Evolutionary conservation across 2,329 filamentous ascomycete genomes (phyloP), one percentile per base, ranked within the genome.

Genomic region (Aureobasidium sp.): DNA sequence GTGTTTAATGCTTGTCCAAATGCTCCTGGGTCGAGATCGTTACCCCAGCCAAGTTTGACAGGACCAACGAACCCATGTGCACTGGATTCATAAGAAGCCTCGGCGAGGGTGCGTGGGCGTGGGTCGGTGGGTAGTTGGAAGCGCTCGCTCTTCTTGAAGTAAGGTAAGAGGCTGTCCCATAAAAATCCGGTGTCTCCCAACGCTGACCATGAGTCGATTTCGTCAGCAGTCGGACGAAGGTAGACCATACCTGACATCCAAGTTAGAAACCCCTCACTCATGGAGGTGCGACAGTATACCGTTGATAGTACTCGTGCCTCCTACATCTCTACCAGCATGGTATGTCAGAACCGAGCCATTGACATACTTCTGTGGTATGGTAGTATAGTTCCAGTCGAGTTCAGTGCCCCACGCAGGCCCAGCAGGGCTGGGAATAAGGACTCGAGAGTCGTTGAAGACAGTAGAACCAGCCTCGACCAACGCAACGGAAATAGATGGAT

Each of bases 351-450:
- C 40, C 25, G 58, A 58, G 62, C 45, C 45, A 50, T 36, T 53
- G 23, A 43, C 62, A 48, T 50, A 65, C 9, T 29, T 33, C 93
- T 86, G 63, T 93, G 94, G 53, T 18, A 11, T 11, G 15, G 53
- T 65, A 33, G 58, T 10, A 25, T 65, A 65, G 31, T 56, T 42
- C 62, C 62, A 65, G 25, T 65, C 62, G 20, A 65, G 54, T 4
- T 42, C 36, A 0, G 64, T 61, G 13, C 50, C 64, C 9, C 53
- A 53, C 1, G 64, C 25, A 16, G 51, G 31, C 5, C 56, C 62
- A 50, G 58, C 58, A 4, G 42, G 33, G 4, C 54, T 29, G 13
- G 55, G 45, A 40, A 20, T 11, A 5, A 45, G 23, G 18, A 66
- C 54, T 18, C 61, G 54, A 6, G 42, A 23, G 56, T 54, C 47